Percentiles rank a stretch among this genome's conserved stretches.
Conservation (phyloP, 768 basidiomycete species). For the Serendipita indica region DNA sequence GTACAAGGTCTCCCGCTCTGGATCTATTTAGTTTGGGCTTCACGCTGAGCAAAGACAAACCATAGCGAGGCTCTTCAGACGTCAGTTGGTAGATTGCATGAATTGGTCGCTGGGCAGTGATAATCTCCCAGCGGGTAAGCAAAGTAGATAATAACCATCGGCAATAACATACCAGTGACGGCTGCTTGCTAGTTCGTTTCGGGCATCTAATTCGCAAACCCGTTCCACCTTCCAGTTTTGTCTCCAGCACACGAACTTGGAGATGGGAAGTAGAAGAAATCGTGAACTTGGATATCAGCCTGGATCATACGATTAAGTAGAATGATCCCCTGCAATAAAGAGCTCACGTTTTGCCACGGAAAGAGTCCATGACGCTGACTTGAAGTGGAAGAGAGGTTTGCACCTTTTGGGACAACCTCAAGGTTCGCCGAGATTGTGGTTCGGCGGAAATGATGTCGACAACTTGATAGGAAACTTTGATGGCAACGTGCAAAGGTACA, state of each 20-base stretch:
- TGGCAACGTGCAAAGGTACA: background rate
- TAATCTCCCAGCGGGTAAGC: constrained; percentile 33
- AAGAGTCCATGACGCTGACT: constrained; percentile 94
- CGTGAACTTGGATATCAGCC: constrained; percentile 82
- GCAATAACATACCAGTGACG: constrained; percentile 32
- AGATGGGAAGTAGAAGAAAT: constrained; percentile 69
- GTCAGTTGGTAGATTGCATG: constrained; percentile 73
- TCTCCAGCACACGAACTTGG: constrained; percentile 58
- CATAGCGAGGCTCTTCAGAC: constrained; percentile 39
- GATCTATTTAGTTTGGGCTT: background rate
- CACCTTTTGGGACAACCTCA: constrained; percentile 41
- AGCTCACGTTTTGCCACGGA: constrained; percentile 63
- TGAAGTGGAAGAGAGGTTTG: constrained; percentile 66
- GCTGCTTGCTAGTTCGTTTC: constrained; percentile 22
- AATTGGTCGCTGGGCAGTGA: constrained; percentile 59
- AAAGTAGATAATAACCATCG: background rate
- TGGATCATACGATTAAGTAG: constrained; percentile 21
- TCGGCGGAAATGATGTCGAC: constrained; percentile 34
- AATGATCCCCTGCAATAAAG: background rate
- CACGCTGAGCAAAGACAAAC: constrained; percentile 23
- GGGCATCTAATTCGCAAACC: constrained; percentile 10
- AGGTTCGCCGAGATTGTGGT: constrained; percentile 26
- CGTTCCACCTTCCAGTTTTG: constrained; percentile 29
- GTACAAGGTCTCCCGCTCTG: constrained; percentile 47
- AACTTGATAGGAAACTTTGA: constrained; percentile 41